Evolutionary conservation across 2,329 filamentous ascomycete species (phyloP).

Genomic region (Tolypocladium inflatum): DNA sequence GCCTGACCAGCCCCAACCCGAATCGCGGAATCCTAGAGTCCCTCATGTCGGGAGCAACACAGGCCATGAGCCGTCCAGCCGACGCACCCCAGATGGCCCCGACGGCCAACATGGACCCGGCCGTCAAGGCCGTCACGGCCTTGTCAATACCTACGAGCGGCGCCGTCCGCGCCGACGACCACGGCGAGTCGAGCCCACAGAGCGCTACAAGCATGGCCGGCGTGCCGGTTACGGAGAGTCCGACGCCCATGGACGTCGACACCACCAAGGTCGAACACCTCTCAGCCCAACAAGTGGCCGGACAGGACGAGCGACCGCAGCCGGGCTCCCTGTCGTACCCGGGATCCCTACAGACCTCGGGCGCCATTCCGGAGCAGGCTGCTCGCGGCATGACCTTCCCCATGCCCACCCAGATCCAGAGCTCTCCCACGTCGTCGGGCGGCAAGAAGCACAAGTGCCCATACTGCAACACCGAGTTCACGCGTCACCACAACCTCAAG

Average conservation of each 20-base stretch:
- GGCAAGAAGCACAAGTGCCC: constrained; percentile 93
- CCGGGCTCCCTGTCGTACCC: constrained; percentile 46
- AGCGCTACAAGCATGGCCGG: constrained; percentile 33
- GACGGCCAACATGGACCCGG: constrained; percentile 33
- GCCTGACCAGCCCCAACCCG: constrained; percentile 42
- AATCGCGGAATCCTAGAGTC: constrained; percentile 43
- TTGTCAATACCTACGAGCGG: constrained; percentile 22
- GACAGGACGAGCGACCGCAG: constrained; percentile 41
- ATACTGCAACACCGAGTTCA: constrained; percentile 94
- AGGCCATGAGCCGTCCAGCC: constrained; percentile 45
- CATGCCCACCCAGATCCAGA: constrained; percentile 35
- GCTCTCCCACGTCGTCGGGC: constrained; percentile 46
- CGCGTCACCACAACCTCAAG: constrained; percentile 93
- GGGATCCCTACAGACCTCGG: constrained; percentile 34
- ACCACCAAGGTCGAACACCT: constrained; percentile 27
- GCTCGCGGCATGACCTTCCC: constrained; percentile 48
- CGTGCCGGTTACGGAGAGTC: constrained; percentile 37
- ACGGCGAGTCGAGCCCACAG: constrained; percentile 32
- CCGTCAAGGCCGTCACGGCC: constrained; percentile 24
- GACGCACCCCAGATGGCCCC: constrained; percentile 38
- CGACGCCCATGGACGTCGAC: constrained; percentile 46
- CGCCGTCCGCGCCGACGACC: constrained; percentile 25
- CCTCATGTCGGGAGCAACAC: constrained; percentile 41
- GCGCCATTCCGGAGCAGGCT: constrained; percentile 33
- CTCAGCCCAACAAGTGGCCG: constrained; percentile 28